A percentile compares a stretch with the other conserved stretches of the same genome.
These are phyloP conservation scores for Uronychia setigera DNA, from an alignment of 73 alveolate genomes.

Conservation along the genomic window DNA sequence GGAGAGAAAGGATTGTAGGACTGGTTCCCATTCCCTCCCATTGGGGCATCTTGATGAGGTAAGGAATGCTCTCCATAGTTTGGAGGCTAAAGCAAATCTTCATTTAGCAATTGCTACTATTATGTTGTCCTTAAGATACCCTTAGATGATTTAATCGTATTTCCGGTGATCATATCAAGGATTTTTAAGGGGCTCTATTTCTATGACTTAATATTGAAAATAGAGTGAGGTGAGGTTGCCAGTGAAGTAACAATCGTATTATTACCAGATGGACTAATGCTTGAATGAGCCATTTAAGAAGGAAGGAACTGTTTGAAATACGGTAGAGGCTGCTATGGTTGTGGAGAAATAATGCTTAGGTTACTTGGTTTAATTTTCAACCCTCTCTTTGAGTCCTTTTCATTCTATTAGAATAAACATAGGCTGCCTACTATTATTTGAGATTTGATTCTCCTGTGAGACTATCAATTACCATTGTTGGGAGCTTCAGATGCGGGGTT, in stretches of 20 bases:
- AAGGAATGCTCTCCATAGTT: neutral
- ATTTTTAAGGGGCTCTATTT: too few species aligned
- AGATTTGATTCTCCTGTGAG: neutral
- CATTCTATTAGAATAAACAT: neutral
- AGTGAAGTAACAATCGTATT: neutral
- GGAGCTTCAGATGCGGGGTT: neutral
- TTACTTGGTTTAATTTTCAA: too few species aligned
- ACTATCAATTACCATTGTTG: neutral
- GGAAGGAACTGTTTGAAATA: too few species aligned
- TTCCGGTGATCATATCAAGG: too few species aligned
- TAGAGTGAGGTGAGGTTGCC: neutral
- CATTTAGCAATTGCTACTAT: too few species aligned
- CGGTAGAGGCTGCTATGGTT: neutral
- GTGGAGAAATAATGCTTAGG: neutral
- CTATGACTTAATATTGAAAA: neutral
- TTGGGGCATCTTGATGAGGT: too few species aligned
- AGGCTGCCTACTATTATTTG: neutral
- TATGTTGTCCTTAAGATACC: too few species aligned
- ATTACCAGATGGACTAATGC: neutral
- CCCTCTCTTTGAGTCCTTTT: neutral
- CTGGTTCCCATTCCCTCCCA: too few species aligned
- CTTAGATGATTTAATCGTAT: too few species aligned
- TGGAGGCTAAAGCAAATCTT: neutral
- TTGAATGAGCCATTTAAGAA: too few species aligned
- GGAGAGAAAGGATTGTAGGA: too few species aligned